Evolutionary conservation across 208 protist species (phyloP).

Genomic region (Porcisia deanei): DNA sequence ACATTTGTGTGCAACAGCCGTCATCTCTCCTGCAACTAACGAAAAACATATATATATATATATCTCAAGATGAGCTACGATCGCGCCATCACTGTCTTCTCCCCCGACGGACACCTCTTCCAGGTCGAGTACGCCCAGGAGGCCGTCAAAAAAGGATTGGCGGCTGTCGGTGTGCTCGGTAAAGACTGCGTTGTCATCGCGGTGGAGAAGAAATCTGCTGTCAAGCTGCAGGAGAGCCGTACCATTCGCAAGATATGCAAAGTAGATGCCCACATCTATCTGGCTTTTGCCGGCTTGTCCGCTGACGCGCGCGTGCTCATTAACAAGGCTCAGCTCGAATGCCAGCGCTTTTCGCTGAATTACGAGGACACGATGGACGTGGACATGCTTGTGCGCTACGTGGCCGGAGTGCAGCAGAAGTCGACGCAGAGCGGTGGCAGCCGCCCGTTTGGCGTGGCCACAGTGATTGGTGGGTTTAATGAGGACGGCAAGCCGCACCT

Average conservation of each 20-base stretch:
- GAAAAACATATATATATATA: not conserved
- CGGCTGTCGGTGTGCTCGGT: slow-evolving; percentile 87
- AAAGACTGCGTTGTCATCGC: slow-evolving; percentile 95
- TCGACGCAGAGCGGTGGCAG: slow-evolving; percentile 98
- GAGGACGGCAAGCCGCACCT: slow-evolving; percentile 93
- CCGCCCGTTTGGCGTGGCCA: slow-evolving; percentile 99
- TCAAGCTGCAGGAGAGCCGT: slow-evolving; percentile 99
- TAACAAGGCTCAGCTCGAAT: slow-evolving; percentile 98
- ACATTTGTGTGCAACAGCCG: not conserved
- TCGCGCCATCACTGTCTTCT: slow-evolving; percentile 99
- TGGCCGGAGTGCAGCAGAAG: slow-evolving; percentile 98
- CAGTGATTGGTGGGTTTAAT: slow-evolving; percentile 99
- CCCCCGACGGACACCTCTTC: slow-evolving; percentile 99
- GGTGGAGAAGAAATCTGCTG: slow-evolving; percentile 98
- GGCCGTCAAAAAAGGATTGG: slow-evolving; percentile 98
- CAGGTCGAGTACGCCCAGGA: slow-evolving; percentile 99
- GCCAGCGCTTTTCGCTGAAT: slow-evolving; percentile 98
- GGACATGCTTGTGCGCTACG: slow-evolving; percentile 98
- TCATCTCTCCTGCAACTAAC: not conserved
- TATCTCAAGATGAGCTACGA: slow-evolving; percentile 94
- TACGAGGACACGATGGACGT: slow-evolving; percentile 98
- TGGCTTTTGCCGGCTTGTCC: slow-evolving; percentile 98
- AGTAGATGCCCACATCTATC: slow-evolving; percentile 98
- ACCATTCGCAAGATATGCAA: slow-evolving; percentile 99
- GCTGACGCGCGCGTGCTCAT: slow-evolving; percentile 99